Evolutionary conservation across 768 basidiomycete species (phyloP).

Genomic region (Lyophyllum shimeji): DNA sequence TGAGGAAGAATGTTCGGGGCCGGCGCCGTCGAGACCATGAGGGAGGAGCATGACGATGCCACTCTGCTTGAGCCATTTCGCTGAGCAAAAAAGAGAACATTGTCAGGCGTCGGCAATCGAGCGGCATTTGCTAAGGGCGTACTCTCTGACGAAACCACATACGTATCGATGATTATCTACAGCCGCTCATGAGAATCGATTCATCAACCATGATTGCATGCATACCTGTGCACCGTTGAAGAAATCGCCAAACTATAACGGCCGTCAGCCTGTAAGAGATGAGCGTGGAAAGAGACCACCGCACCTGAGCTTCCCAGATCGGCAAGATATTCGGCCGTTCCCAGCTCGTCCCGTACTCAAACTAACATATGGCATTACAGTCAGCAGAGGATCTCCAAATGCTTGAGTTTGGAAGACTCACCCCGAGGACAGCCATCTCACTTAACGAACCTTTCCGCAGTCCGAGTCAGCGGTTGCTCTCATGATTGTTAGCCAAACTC

Average conservation of each 20-base stretch:
- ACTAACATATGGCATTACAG: conserved; percentile 39
- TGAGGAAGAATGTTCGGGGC: conserved; percentile 90
- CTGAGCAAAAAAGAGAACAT: conserved; percentile 32
- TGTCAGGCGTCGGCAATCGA: background rate
- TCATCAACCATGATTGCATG: background rate
- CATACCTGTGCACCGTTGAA: conserved; percentile 83
- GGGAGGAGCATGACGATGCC: conserved; percentile 84
- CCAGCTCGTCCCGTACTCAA: conserved; percentile 91
- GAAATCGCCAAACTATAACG: conserved; percentile 82
- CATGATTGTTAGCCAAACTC: conserved; percentile 23
- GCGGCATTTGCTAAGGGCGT: conserved; percentile 21
- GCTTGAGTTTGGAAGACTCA: conserved; percentile 32
- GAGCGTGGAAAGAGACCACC: conserved; percentile 3
- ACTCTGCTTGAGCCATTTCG: conserved; percentile 93
- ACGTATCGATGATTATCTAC: conserved; percentile 86
- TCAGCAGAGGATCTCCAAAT: background rate
- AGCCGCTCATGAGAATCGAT: background rate
- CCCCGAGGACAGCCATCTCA: conserved; percentile 86
- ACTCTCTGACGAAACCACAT: conserved; percentile 84
- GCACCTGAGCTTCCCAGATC: conserved; percentile 91
- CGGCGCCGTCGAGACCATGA: conserved; percentile 90
- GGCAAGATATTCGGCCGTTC: conserved; percentile 78
- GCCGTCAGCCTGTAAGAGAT: background rate
- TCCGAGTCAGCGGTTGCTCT: background rate
- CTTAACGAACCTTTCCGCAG: conserved; percentile 69